These are phyloP conservation scores for Adansonia digitata DNA, from an alignment of 345 rosid species.

Conservation along the genomic window DNA sequence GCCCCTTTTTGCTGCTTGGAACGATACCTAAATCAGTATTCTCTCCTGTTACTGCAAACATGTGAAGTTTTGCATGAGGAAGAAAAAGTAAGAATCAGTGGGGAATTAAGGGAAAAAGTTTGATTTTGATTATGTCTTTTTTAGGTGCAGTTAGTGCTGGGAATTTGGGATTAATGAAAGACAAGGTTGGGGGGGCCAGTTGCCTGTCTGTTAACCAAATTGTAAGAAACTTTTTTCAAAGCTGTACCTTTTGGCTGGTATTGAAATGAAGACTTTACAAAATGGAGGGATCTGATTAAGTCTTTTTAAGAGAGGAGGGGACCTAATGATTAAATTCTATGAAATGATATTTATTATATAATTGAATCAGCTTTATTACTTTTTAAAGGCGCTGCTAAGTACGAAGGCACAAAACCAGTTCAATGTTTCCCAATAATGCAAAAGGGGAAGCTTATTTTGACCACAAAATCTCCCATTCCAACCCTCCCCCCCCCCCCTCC, in stretches of 20 bases:
- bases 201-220: constrained; percentile 34
- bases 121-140: constrained; percentile 19
- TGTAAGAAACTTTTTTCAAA: constrained; percentile 25
- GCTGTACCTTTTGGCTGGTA: constrained; percentile 29
- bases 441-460: constrained; percentile 26
- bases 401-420: constrained; percentile 30
- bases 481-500: too few relatives aligned
- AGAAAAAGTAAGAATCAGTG: background rate
- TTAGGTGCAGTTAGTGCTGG: constrained; percentile 9
- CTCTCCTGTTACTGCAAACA: background rate
- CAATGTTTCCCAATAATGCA: constrained; percentile 36
- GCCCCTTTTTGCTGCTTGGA: constrained; percentile 76
- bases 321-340: constrained; percentile 29
- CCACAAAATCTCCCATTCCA: too few relatives aligned
- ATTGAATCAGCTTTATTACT: constrained; percentile 21
- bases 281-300: constrained; percentile 41
- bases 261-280: constrained; percentile 22
- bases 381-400: constrained; percentile 23
- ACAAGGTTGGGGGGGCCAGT: constrained; percentile 24
- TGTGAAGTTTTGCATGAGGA: constrained; percentile 16
- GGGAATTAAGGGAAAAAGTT: constrained; percentile 4
- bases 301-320: constrained; percentile 10
- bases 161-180: constrained; percentile 12
- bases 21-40: constrained; percentile 37
- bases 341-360: constrained; percentile 21